Conservation (phyloP, 805 yeast species). For the Candida pseudoglaebosa region DNA sequence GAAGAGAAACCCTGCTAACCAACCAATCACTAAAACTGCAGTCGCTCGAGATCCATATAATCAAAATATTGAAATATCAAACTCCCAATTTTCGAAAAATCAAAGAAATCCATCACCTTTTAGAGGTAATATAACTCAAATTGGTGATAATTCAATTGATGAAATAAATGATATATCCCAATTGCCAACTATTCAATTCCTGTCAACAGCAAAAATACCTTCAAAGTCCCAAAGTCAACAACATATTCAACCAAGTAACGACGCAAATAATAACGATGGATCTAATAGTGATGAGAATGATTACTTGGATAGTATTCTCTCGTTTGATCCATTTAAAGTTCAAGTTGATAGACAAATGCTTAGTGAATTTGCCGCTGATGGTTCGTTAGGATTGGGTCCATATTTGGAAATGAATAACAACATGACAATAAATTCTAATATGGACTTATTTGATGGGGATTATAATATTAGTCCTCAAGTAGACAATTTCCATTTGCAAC, state of each 20-base stretch:
- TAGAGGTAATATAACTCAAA: neutral
- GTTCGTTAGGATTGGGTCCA: conserved; percentile 72
- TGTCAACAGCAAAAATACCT: no score
- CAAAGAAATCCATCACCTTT: conserved; percentile 1
- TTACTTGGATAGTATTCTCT: conserved; percentile 17
- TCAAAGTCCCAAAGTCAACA: no score
- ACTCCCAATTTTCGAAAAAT: conserved; percentile 2
- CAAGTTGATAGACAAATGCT: conserved; percentile 22
- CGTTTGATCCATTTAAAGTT: conserved; percentile 37
- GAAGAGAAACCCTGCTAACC: conserved; percentile 12
- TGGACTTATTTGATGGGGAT: neutral
- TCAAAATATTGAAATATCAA: neutral
- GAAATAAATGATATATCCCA: neutral
- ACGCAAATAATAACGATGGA: conserved; percentile 4
- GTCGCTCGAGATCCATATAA: conserved; percentile 18
- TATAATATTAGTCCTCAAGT: neutral
- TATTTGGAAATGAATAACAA: conserved; percentile 46
- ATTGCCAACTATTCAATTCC: no score
- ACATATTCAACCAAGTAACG: neutral
- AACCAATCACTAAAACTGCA: conserved; percentile 21
- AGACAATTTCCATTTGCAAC: neutral
- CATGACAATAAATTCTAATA: neutral
- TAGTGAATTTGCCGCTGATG: conserved; percentile 73
- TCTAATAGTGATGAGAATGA: conserved; percentile 7
- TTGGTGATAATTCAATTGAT: neutral